Evolutionary conservation across 352 stramenopile genomes (phyloP).

Genomic region (Phytophthora podocarpi): DNA sequence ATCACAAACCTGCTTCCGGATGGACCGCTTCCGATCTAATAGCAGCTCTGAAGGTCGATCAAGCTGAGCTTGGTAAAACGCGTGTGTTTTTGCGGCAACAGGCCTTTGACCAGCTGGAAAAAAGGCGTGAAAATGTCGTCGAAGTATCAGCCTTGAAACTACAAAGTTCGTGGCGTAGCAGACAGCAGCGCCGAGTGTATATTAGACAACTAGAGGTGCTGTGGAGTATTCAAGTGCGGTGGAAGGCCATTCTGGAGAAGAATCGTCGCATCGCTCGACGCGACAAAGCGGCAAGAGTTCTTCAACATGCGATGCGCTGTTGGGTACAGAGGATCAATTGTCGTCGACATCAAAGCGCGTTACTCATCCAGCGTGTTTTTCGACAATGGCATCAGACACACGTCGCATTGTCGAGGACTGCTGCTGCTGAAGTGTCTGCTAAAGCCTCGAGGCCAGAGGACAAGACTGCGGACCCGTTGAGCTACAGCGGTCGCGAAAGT

Average conservation of each 20-base stretch:
- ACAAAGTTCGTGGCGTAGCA: conserved; percentile 58
- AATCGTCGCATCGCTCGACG: conserved; percentile 40
- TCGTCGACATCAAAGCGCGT: conserved; percentile 28
- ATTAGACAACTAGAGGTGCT: conserved; percentile 40
- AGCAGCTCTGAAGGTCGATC: conserved; percentile 37
- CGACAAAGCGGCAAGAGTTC: conserved; percentile 32
- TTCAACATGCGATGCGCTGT: conserved; percentile 42
- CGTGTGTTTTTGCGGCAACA: conserved; percentile 73
- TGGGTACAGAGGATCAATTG: conserved; percentile 34
- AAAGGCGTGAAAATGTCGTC: conserved; percentile 43
- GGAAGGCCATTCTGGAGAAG: conserved; percentile 57
- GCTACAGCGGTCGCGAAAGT: conserved; percentile 34
- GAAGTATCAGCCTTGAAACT: conserved; percentile 37
- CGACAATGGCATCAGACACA: conserved; percentile 31
- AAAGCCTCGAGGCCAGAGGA: conserved; percentile 22
- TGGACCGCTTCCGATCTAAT: conserved; percentile 41
- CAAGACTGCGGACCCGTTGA: conserved; percentile 11
- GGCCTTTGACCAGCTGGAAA: conserved; percentile 69
- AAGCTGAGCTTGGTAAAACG: conserved; percentile 69
- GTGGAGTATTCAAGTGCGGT: conserved; percentile 56
- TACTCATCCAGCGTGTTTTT: conserved; percentile 41
- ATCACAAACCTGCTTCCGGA: conserved; percentile 4
- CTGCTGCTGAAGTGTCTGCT: conserved; percentile 8
- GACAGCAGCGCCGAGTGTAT: conserved; percentile 37
- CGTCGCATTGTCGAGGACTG: conserved; percentile 10